phyloP scores from a whole-genome alignment of 2,329 filamentous ascomycete genomes.

The Aphanoascus verrucosus region DNA sequence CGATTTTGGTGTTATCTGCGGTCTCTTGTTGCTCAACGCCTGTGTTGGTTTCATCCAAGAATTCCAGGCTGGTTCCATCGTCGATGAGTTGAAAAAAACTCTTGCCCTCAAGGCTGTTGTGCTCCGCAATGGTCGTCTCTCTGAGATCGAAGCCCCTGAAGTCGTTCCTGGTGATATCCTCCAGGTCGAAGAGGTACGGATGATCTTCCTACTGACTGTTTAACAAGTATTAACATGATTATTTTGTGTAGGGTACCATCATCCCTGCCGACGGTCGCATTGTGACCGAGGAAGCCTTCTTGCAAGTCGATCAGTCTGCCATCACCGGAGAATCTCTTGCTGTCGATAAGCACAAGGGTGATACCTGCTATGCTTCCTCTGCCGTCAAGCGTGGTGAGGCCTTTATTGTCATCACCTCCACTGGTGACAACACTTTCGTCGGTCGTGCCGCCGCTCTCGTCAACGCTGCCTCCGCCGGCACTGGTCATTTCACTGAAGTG shows the following conservation, averaged over 20 bases:
- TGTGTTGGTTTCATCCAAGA: conserved; percentile 80
- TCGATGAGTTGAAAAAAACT: conserved; percentile 84
- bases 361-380: conserved; percentile 74
- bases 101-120: conserved; percentile 80
- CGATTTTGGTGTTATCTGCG: conserved; percentile 86
- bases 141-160: conserved; percentile 70
- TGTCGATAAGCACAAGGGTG: conserved; percentile 74
- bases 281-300: conserved; percentile 70
- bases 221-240: conserved; percentile 2
- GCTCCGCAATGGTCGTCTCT: conserved; percentile 65
- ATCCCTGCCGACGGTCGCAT: conserved; percentile 81
- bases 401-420: conserved; percentile 70
- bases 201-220: background rate
- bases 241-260: conserved; percentile 55
- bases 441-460: conserved; percentile 80
- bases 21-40: conserved; percentile 71
- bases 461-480: conserved; percentile 60
- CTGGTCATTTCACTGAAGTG: conserved; percentile 84
- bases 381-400: conserved; percentile 84
- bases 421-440: conserved; percentile 83
- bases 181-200: conserved; percentile 62
- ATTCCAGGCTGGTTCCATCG: conserved; percentile 79
- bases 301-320: conserved; percentile 84
- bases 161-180: conserved; percentile 86
- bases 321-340: conserved; percentile 88